Conservation (phyloP, 306 rosid genomes). For the Fragaria nilgerrensis region DNA sequence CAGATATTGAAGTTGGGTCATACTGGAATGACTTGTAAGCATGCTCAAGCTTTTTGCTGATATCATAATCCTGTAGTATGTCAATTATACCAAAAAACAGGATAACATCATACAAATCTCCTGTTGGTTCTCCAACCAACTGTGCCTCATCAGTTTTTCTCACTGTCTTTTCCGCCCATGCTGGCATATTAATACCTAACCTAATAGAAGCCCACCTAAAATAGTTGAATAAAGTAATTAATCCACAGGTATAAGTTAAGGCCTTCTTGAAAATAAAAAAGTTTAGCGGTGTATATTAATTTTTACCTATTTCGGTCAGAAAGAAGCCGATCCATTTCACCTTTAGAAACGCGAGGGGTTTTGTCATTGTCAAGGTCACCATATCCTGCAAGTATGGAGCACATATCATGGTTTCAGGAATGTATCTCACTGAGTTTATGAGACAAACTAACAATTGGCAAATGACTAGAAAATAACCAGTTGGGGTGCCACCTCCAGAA, state of each 20-base stretch:
- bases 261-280: neutral
- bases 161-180: slow-evolving; percentile 62
- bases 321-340: slow-evolving; percentile 41
- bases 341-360: slow-evolving; percentile 40
- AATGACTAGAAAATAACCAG: slow-evolving; percentile 29
- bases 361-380: slow-evolving; percentile 27
- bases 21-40: slow-evolving; percentile 90
- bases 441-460: slow-evolving; percentile 1
- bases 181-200: slow-evolving; percentile 83
- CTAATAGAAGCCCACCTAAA: slow-evolving; percentile 56
- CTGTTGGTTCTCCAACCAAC: slow-evolving; percentile 83
- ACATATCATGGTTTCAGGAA: slow-evolving; percentile 24
- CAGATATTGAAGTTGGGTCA: slow-evolving; percentile 82
- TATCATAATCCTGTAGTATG: slow-evolving; percentile 93
- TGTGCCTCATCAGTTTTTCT: slow-evolving; percentile 56
- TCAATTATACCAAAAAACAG: slow-evolving; percentile 83
- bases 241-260: neutral
- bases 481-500: slow-evolving; percentile 40
- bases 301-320: slow-evolving; percentile 58
- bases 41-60: slow-evolving; percentile 94
- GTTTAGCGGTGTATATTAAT: neutral
- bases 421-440: neutral
- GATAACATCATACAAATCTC: slow-evolving; percentile 67
- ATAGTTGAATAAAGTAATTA: slow-evolving; percentile 6
- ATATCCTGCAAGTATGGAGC: slow-evolving; percentile 36